Evolutionary conservation across 108 stramenopile genomes (phyloP), one percentile per base, ranked within the genome.

Genomic region (Ochromonas danica): DNA sequence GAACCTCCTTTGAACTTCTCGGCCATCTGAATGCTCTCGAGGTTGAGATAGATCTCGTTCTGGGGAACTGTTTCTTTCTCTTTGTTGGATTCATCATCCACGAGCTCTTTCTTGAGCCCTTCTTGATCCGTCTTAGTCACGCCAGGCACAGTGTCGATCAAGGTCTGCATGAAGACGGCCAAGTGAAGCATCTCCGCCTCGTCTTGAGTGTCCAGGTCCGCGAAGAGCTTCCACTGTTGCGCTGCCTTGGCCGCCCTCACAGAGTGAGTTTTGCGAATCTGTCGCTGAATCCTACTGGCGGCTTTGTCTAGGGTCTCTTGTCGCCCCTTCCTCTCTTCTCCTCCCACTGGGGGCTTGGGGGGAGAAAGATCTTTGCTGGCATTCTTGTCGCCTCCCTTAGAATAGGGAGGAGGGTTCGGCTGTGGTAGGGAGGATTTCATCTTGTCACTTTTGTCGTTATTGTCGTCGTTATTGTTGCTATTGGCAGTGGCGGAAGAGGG

Each of bases 151-250:
- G 36, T 61, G 0, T 71, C 70, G 25, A 71, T 39, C 57, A 81
- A 74, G 30, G 42, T 81, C 41, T 81, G 80, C 0, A 81, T 42
- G 42, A 81, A 81, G 6, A 35, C 38, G 31, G 80, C 70, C 1
- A 81, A 70, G 41, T 71, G 51, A 0, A 81, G 57, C 71, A 81
- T 75, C 22, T 81, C 80, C 35, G 80, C 80, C 30, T 81, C 80
- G 36, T 75, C 80, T 81, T 81, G 30, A 0, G 27, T 81, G 80
- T 81, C 80, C 71, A 81, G 27, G 3, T 81, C 80, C 2, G 57
- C 70, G 40, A 81, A 81, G 1, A 81, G 38, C 42, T 74, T 65
- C 79, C 79, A 79, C 62, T 79, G 79, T 40, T 67, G 62, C 36
- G 61, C 74, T 28, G 74, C 74, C 27, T 0, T 0, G 41, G 74